Base-by-base conservation (phyloP, 2,329 filamentous ascomycete genomes). In the Sclerotinia nivalis region DNA sequence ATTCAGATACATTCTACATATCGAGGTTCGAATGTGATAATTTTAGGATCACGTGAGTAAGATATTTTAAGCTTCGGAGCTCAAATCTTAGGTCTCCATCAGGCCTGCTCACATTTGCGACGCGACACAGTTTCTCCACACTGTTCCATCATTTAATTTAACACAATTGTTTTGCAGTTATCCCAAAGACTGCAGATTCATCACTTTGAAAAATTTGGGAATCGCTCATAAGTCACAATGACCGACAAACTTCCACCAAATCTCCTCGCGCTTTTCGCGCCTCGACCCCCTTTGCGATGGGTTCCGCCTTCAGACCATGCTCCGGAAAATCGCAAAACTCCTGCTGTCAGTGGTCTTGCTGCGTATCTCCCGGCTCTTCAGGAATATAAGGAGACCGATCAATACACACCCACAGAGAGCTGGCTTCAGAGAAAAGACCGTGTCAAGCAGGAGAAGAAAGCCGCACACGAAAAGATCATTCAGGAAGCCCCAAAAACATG, bases 171-270 rank as follows among this genome's bases (percentile, higher is more conserved):
- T 47, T 55, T 18, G 40, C 28, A 40, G 43, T 65, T 55, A 43
- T 65, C 40, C n/a, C 7, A 58, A 37, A 65, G 28, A 49, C 59
- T 45, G 49, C 40, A 37, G 34, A 49, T 47, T 37, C 52, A 49
- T 45, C 34, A 47, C 20, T 37, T 13, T n/a, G 18, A 65, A 34
- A 40, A 49, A 40, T 49, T 65, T 60, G 50, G 49, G 59, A 40
- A 69, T 43, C 45, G 10, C 13, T 22, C 28, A 49, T 45, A 50
- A 34, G 55, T 71, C 76, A 84, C 76, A 72, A 99, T 98, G 96
- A 98, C 96, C 65, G 95, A 97, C 86, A 96, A 96, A 82, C 91
- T 99, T 28, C 95, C 96, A 70, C 93, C 92, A 69, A 95, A 97
- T 80, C 87, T 98, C 71, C 87, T 98, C 77, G 92, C 92, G 82